Percentiles rank a stretch among this genome's conserved stretches.
Evolutionary conservation across 441 rosid species (phyloP).

Genomic region (Arabidopsis lyrata): DNA sequence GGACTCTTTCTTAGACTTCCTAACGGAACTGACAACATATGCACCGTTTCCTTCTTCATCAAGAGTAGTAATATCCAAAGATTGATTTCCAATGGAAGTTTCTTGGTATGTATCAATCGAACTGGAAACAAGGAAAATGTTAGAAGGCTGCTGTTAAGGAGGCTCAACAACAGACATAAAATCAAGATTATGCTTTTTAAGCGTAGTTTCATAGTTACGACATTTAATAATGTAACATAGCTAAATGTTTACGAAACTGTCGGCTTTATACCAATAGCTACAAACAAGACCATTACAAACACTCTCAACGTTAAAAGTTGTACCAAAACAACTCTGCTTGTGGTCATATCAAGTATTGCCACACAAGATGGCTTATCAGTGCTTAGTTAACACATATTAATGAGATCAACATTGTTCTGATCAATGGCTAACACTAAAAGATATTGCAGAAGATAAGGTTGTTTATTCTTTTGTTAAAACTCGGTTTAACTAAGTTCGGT

Average conservation of each 20-base stretch:
- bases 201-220: constrained; percentile 22
- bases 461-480: background rate
- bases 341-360: constrained; percentile 1
- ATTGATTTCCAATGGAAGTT: constrained; percentile 41
- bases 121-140: constrained; percentile 50
- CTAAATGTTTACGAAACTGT: background rate
- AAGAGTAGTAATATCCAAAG: constrained; percentile 40
- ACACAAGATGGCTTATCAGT: constrained; percentile 16
- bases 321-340: background rate
- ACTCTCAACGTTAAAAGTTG: background rate
- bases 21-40: constrained; percentile 40
- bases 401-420: background rate
- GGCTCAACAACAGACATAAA: background rate
- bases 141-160: constrained; percentile 28
- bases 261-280: background rate
- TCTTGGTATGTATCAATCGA: constrained; percentile 45
- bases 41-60: constrained; percentile 44
- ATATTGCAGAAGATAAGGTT: background rate
- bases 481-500: constrained; percentile 3
- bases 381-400: constrained; percentile 16
- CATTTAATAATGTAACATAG: no score
- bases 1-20: constrained; percentile 59
- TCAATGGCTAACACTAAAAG: constrained; percentile 6
- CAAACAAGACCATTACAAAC: constrained; percentile 3
- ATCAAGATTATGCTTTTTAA: constrained; percentile 19